Percentiles rank a stretch among this genome's conserved stretches.
These are phyloP conservation scores for Cairneyella variabilis DNA, from an alignment of 495 filamentous ascomycete species.

Conservation along the genomic window DNA sequence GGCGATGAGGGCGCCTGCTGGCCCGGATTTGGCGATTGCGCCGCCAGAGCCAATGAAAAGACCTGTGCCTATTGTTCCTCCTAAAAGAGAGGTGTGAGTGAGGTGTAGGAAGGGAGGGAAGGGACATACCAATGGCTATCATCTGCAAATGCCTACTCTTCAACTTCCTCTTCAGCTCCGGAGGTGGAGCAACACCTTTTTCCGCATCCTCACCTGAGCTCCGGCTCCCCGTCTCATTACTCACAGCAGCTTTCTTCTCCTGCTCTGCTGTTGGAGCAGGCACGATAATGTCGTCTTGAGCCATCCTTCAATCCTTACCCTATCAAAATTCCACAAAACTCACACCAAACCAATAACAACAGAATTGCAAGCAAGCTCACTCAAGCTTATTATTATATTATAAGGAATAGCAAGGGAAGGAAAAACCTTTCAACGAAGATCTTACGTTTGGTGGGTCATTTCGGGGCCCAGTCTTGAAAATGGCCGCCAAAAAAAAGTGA, in stretches of 20 bases:
- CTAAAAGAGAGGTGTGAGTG: slow-evolving; percentile 5
- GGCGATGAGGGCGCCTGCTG: slow-evolving; percentile 62
- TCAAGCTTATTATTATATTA: not conserved
- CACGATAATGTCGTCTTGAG: slow-evolving; percentile 29
- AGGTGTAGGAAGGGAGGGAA: slow-evolving; percentile 18
- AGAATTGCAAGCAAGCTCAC: no score
- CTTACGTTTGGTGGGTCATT: not conserved
- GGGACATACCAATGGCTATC: slow-evolving; percentile 84
- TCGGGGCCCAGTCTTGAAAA: no score
- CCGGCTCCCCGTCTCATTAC: not conserved
- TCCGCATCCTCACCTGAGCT: slow-evolving; percentile 17
- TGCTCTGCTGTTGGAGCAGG: not conserved
- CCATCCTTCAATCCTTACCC: no score
- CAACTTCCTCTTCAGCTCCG: slow-evolving; percentile 47
- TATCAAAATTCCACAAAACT: no score
- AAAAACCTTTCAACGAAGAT: not conserved
- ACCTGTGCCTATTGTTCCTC: slow-evolving; percentile 56
- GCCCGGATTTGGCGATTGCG: slow-evolving; percentile 58
- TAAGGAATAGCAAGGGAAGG: not conserved
- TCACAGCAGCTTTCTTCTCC: not conserved
- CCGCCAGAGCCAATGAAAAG: slow-evolving; percentile 69
- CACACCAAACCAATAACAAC: no score
- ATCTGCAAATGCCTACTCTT: slow-evolving; percentile 67
- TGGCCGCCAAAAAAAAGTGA: no score
- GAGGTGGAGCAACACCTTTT: not conserved